Evolutionary conservation across 441 rosid genomes (phyloP), one percentile per base, ranked within the genome.

Genomic region (Populus tomentosa): DNA sequence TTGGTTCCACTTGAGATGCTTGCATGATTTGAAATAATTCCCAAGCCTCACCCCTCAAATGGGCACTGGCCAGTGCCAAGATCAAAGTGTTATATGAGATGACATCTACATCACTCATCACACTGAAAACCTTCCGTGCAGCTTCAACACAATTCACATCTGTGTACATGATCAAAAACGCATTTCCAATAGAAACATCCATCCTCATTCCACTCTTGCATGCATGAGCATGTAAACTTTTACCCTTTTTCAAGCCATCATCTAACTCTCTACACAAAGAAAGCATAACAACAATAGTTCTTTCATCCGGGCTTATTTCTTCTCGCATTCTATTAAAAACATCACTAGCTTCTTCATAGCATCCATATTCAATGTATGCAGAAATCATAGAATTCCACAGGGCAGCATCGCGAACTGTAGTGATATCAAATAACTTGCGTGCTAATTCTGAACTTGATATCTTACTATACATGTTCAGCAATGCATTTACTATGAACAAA

Each of bases 341-440:
- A 61, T 72, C 33, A 40, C 13, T 56, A 21, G 90, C 89, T 84
- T 21, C 70, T 75, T 80, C 80, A 14, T 81, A 62, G 72, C 32
- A 77, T 66, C 80, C 73, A 65, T 82, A 79, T 30, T 84, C 83
- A 74, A 75, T 26, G 59, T 65, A 79, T 35, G 85, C 78, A 21
- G 79, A 81, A 70, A 86, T 75, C 88, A 89, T 84, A 14, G 90
- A 89, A 79, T 89, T 89, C 89, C 92, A 89, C 76, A 89, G 35
- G 23, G 87, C 86, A 82, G 73, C 85, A 80, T 89, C 92, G 7
- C 20, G 64, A 33, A n/a, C 53, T 2, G 62, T 75, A 18, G 69
- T 72, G 36, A 71, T 35, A 81, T 75, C 61, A 73, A 87, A 89
- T 77, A 87, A 24, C 23, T 59, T 33, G 40, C 70, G 63, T 28